Evolutionary conservation across 2,329 filamentous ascomycete species (phyloP).

Genomic region (Epichloe hybrida): DNA sequence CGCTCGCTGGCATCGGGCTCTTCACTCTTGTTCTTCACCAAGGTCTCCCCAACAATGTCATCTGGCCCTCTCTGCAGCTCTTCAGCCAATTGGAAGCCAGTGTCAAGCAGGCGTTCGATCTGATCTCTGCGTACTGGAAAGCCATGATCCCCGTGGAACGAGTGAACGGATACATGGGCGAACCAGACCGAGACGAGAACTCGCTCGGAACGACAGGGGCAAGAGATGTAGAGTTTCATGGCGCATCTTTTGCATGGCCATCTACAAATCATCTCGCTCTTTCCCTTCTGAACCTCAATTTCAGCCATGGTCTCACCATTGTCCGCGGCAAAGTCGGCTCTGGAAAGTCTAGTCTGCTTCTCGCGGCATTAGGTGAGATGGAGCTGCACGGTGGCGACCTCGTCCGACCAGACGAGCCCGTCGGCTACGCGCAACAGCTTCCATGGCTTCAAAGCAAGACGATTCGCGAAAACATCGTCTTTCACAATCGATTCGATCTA

Average conservation of each 20-base stretch:
- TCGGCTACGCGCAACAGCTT: slow-evolving; percentile 45
- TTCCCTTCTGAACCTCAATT: slow-evolving; percentile 29
- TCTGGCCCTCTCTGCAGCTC: slow-evolving; percentile 74
- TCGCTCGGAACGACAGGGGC: slow-evolving; percentile 21
- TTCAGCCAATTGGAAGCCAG: slow-evolving; percentile 64
- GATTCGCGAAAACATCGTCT: slow-evolving; percentile 51
- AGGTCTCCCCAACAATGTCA: slow-evolving; percentile 62
- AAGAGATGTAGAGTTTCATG: slow-evolving; percentile 37
- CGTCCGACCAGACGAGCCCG: slow-evolving; percentile 32
- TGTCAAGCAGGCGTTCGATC: slow-evolving; percentile 58
- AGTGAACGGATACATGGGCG: slow-evolving; percentile 75
- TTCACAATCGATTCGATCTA: slow-evolving; percentile 42
- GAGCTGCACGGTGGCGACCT: slow-evolving; percentile 46
- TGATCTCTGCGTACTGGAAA: slow-evolving; percentile 68
- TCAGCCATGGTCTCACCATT: slow-evolving; percentile 37
- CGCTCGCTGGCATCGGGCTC: slow-evolving; percentile 67
- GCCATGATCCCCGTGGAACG: slow-evolving; percentile 67
- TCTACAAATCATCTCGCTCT: slow-evolving; percentile 44
- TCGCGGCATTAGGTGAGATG: slow-evolving; percentile 48
- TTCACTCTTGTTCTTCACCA: slow-evolving; percentile 60
- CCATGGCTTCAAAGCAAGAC: slow-evolving; percentile 55
- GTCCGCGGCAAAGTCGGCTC: slow-evolving; percentile 46
- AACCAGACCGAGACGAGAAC: slow-evolving; percentile 57
- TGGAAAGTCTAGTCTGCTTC: slow-evolving; percentile 47
- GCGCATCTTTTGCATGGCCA: slow-evolving; percentile 70